Percentiles rank a stretch among this genome's conserved stretches.
Conservation (phyloP, 352 stramenopile species). For the Vaucheria bursata region DNA sequence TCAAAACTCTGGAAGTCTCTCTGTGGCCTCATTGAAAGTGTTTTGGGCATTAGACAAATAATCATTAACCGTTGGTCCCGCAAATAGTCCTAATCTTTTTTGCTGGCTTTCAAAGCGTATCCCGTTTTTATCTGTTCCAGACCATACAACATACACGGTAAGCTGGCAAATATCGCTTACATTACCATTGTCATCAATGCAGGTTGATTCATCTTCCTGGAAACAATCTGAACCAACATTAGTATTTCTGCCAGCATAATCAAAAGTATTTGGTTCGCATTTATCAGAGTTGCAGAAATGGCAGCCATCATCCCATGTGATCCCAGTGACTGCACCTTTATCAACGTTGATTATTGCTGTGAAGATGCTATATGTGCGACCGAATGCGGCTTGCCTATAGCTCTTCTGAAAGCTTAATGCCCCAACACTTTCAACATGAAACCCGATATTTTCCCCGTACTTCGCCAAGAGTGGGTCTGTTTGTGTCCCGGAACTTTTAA, state of each 20-base stretch:
- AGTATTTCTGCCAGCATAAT: conserved; percentile 52
- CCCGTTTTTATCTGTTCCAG: conserved; percentile 57
- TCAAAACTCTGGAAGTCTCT: no score
- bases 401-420: conserved; percentile 43
- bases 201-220: conserved; percentile 32
- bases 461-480: conserved; percentile 15
- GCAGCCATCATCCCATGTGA: conserved; percentile 64
- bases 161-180: conserved; percentile 53
- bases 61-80: neutral
- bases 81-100: conserved; percentile 57
- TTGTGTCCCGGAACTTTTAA: neutral
- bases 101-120: conserved; percentile 55
- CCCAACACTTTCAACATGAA: conserved; percentile 48
- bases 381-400: conserved; percentile 18
- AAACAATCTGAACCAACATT: conserved; percentile 53
- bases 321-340: conserved; percentile 55
- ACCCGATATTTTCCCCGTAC: conserved; percentile 39
- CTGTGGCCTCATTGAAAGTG: neutral
- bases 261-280: conserved; percentile 58
- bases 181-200: neutral
- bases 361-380: conserved; percentile 55
- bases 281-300: conserved; percentile 54
- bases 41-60: neutral
- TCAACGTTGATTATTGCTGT: conserved; percentile 63
- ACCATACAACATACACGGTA: conserved; percentile 63